These are phyloP conservation scores for Mucor plumbeus DNA, from an alignment of 371 early-diverging fungal genomes.

Conservation along the genomic window DNA sequence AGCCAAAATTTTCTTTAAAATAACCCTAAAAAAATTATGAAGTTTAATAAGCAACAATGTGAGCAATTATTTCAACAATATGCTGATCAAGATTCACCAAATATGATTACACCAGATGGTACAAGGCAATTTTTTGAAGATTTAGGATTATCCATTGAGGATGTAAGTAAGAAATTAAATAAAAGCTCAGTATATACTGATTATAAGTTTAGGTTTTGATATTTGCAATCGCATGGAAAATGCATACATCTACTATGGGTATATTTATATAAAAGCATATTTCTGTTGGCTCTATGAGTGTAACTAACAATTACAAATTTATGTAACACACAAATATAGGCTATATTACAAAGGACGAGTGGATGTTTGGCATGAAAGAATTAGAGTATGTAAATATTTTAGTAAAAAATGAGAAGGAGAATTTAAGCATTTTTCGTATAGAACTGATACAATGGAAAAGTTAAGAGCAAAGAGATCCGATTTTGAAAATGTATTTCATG, in stretches of 20 bases:
- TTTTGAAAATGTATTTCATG: slow-evolving; percentile 49
- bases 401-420: not conserved
- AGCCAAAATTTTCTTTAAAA: too few relatives aligned
- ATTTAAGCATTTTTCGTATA: slow-evolving; percentile 22
- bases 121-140: slow-evolving; percentile 50
- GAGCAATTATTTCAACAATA: slow-evolving; percentile 41
- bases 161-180: slow-evolving; percentile 28
- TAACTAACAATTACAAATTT: not conserved
- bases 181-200: not conserved
- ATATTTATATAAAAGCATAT: slow-evolving; percentile 10
- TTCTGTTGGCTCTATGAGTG: too few relatives aligned
- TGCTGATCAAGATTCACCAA: slow-evolving; percentile 45
- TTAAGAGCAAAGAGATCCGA: slow-evolving; percentile 47
- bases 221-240: slow-evolving; percentile 67
- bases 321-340: slow-evolving; percentile 37
- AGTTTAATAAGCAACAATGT: slow-evolving; percentile 47
- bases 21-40: not conserved
- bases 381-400: slow-evolving; percentile 47
- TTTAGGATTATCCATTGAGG: slow-evolving; percentile 46
- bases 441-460: slow-evolving; percentile 61
- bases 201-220: slow-evolving; percentile 51
- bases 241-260: slow-evolving; percentile 68
- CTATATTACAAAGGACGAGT: slow-evolving; percentile 67
- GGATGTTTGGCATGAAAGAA: slow-evolving; percentile 67
- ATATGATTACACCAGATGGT: slow-evolving; percentile 49